A percentile compares a stretch with the other conserved stretches of the same genome.
These are phyloP conservation scores for Pseudogymnoascus sp. DNA, from an alignment of 2,329 filamentous ascomycete genomes.

Conservation along the genomic window DNA sequence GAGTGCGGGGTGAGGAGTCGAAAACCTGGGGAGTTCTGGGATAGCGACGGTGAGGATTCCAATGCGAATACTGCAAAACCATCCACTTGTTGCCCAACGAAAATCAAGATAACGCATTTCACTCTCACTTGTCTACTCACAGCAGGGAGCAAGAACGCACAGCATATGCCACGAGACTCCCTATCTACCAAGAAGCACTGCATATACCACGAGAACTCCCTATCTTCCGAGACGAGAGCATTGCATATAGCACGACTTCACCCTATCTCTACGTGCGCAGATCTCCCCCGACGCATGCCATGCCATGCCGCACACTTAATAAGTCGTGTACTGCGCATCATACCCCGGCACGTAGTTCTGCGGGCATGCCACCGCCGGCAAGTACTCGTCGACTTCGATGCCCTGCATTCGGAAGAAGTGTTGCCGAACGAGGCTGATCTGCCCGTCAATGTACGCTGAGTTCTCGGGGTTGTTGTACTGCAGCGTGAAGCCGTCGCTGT, in stretches of 20 bases:
- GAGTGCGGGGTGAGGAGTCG: background rate
- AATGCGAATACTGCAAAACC: background rate
- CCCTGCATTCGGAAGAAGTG: slow-evolving; percentile 36
- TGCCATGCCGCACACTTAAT: background rate
- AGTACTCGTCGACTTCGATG: slow-evolving; percentile 27
- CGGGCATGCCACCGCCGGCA: slow-evolving; percentile 35
- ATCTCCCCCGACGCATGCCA: background rate
- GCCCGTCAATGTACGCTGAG: slow-evolving; percentile 29
- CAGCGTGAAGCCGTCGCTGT: slow-evolving; percentile 37
- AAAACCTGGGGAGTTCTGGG: background rate
- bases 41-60: background rate
- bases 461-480: slow-evolving; percentile 39
- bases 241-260: background rate
- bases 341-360: slow-evolving; percentile 21
- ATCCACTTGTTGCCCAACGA: slow-evolving; percentile 2
- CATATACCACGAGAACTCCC: background rate
- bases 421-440: slow-evolving; percentile 36
- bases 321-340: slow-evolving; percentile 17
- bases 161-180: background rate
- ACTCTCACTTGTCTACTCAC: background rate
- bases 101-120: background rate
- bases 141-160: background rate
- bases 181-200: background rate
- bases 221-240: too few species aligned
- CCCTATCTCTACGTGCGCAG: background rate